Evolutionary conservation across 495 filamentous ascomycete species (phyloP).

Genomic region (Lasiosphaeria hispida): DNA sequence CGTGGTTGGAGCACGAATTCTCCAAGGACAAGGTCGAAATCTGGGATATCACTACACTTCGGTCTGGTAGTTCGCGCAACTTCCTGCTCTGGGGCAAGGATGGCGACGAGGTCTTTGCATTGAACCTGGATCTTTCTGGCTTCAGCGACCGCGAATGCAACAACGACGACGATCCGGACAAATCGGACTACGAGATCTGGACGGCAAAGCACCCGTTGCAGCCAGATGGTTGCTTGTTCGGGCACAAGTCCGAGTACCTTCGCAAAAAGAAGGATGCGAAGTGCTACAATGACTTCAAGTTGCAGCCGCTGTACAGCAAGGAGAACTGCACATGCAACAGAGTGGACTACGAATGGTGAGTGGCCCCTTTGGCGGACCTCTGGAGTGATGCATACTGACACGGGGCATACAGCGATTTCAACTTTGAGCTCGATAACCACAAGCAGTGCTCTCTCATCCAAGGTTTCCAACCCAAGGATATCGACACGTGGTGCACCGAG

Average conservation of each 20-base stretch:
- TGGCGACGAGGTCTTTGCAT: slow-evolving; percentile 54
- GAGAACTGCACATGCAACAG: slow-evolving; percentile 78
- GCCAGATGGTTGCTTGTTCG: slow-evolving; percentile 81
- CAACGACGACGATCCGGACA: slow-evolving; percentile 55
- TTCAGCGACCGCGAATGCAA: slow-evolving; percentile 67
- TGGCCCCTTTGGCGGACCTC: slow-evolving; percentile 6
- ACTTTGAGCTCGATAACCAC: slow-evolving; percentile 75
- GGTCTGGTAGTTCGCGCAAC: slow-evolving; percentile 81
- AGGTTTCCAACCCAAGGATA: slow-evolving; percentile 66
- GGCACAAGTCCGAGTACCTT: slow-evolving; percentile 84
- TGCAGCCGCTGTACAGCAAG: slow-evolving; percentile 64
- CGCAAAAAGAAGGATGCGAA: slow-evolving; percentile 71
- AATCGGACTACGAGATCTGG: slow-evolving; percentile 80
- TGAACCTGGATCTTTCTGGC: slow-evolving; percentile 86
- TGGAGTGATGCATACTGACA: background rate
- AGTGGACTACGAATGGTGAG: slow-evolving; percentile 92
- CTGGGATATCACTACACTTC: slow-evolving; percentile 78
- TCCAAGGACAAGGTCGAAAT: slow-evolving; percentile 64
- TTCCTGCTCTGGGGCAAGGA: slow-evolving; percentile 84
- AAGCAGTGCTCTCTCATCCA: slow-evolving; percentile 71
- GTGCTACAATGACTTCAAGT: slow-evolving; percentile 74
- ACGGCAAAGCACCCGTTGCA: slow-evolving; percentile 73
- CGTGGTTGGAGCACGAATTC: slow-evolving; percentile 75
- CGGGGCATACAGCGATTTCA: slow-evolving; percentile 70
- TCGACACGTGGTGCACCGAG: slow-evolving; percentile 59